Evolutionary conservation across 169 alveolate genomes (phyloP).

Genomic region (Eimeria nieschulzi): DNA sequence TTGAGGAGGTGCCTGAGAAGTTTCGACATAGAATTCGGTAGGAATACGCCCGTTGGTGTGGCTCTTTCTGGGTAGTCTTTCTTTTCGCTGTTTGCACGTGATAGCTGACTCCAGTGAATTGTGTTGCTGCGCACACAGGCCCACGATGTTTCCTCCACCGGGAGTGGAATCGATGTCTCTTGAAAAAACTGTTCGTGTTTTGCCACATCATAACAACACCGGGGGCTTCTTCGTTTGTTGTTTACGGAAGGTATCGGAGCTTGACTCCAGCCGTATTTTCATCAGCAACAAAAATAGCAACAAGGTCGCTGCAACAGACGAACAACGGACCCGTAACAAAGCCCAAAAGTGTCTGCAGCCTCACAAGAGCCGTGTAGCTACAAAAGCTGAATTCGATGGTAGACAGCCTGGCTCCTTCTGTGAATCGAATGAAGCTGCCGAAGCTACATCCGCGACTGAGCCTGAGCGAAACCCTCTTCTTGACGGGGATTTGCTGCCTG

Average conservation of each 20-base stretch:
- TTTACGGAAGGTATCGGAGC: conserved; percentile 56
- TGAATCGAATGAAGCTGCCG: neutral
- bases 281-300: conserved; percentile 56
- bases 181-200: conserved; percentile 88
- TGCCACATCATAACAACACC: conserved; percentile 94
- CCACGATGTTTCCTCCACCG: conserved; percentile 83
- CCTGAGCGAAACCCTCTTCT: conserved; percentile 44
- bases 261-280: conserved; percentile 38
- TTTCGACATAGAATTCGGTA: conserved; percentile 57
- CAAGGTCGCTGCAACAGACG: conserved; percentile 47
- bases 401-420: too few species aligned
- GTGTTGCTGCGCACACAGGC: conserved; percentile 49
- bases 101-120: neutral
- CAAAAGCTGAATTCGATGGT: too few species aligned
- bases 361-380: too few species aligned
- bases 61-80: neutral
- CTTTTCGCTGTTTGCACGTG: neutral
- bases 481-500: conserved; percentile 14
- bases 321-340: neutral
- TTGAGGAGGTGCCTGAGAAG: conserved; percentile 63
- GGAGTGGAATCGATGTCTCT: conserved; percentile 77
- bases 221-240: conserved; percentile 93
- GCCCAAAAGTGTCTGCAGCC: neutral
- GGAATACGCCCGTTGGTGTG: neutral
- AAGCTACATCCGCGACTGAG: conserved; percentile 11